These are phyloP conservation scores for Helianthus tuberosus DNA, from an alignment of 129 eudicot species.

Conservation along the genomic window DNA sequence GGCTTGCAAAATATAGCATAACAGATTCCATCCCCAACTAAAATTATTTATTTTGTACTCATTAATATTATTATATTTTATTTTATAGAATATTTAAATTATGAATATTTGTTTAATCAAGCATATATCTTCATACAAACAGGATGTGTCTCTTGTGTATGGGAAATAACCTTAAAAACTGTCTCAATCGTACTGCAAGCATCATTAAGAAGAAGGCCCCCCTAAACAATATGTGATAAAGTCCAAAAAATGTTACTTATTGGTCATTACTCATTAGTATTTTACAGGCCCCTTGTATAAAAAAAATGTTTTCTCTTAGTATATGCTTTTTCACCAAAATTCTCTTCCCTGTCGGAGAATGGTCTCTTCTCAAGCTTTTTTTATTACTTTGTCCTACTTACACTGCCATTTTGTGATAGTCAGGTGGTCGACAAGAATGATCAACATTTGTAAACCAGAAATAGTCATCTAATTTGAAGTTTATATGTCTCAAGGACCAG, in stretches of 20 bases:
- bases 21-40: not conserved
- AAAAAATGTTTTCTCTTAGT: conserved; percentile 52
- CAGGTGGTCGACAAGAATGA: conserved; percentile 24
- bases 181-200: conserved; percentile 29
- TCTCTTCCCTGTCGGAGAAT: conserved; percentile 69
- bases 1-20: not conserved
- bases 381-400: conserved; percentile 51
- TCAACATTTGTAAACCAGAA: conserved; percentile 22
- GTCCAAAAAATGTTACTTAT: conserved; percentile 45
- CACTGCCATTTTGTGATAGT: conserved; percentile 47
- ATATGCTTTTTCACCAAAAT: conserved; percentile 50
- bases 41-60: not conserved
- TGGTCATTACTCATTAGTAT: conserved; percentile 5
- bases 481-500: conserved; percentile 8
- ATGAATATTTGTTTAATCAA: not conserved
- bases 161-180: conserved; percentile 18
- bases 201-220: conserved; percentile 32
- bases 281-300: conserved; percentile 40
- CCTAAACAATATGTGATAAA: conserved; percentile 22
- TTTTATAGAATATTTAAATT: not conserved
- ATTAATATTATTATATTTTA: conserved; percentile 8
- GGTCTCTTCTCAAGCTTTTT: conserved; percentile 47
- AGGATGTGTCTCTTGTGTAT: not conserved
- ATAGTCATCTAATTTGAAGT: conserved; percentile 30
- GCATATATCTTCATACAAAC: not conserved